phyloP scores from a whole-genome alignment of 495 filamentous ascomycete genomes.

The Geoglossum glabrum region DNA sequence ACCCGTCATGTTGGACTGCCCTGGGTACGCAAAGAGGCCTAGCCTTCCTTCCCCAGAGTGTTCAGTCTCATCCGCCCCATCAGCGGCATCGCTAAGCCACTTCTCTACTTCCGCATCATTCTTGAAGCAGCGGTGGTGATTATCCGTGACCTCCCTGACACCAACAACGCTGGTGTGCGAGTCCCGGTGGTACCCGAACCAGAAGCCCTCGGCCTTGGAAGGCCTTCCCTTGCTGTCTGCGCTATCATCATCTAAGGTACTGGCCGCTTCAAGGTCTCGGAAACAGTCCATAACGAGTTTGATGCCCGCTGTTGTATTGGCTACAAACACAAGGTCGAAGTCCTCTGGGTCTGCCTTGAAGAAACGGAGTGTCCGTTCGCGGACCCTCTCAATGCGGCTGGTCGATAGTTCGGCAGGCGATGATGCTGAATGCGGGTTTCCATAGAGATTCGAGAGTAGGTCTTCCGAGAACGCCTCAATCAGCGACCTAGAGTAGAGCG shows the following conservation, averaged over 20 bases:
- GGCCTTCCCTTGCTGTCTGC: constrained; percentile 22
- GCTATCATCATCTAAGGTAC: neutral
- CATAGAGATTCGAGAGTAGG: constrained; percentile 38
- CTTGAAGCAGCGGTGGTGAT: constrained; percentile 38
- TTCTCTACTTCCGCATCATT: constrained; percentile 41
- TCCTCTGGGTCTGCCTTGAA: constrained; percentile 41
- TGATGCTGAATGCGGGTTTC: constrained; percentile 60
- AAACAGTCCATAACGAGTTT: constrained; percentile 50
- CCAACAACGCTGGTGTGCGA: constrained; percentile 59
- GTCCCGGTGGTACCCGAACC: constrained; percentile 59
- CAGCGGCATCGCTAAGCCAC: constrained; percentile 30
- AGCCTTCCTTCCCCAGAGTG: constrained; percentile 13
- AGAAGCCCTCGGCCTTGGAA: constrained; percentile 24
- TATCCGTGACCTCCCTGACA: constrained; percentile 35
- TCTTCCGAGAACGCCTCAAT: constrained; percentile 36
- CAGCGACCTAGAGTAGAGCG: constrained; percentile 43
- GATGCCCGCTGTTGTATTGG: constrained; percentile 50
- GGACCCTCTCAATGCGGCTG: constrained; percentile 34
- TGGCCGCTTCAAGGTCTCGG: constrained; percentile 1
- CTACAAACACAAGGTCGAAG: constrained; percentile 48
- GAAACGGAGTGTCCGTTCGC: constrained; percentile 36
- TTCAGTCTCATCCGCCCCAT: constrained; percentile 9
- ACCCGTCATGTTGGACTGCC: constrained; percentile 64
- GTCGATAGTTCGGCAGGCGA: constrained; percentile 40
- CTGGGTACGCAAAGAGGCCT: constrained; percentile 55